These are phyloP conservation scores for Talaromyces nanjingensis DNA, from an alignment of 495 filamentous ascomycete species.

Conservation along the genomic window DNA sequence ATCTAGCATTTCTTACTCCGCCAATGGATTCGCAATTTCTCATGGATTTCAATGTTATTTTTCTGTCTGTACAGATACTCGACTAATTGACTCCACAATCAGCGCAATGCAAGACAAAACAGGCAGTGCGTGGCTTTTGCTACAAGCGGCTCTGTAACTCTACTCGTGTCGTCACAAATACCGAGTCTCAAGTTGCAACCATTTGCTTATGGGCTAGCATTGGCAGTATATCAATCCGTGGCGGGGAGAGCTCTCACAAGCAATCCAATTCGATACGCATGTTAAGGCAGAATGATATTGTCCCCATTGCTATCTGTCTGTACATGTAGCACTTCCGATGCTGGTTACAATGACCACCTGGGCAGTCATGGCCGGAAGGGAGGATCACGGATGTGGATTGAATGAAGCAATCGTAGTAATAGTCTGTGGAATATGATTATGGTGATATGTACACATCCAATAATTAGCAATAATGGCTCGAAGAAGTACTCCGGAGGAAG, in stretches of 20 bases:
- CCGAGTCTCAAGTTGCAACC: background rate
- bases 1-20: background rate
- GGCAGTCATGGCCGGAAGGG: background rate
- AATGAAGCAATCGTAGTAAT: background rate
- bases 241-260: background rate
- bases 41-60: background rate
- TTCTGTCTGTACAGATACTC: background rate
- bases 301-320: background rate
- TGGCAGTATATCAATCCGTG: background rate
- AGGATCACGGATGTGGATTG: background rate
- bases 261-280: background rate
- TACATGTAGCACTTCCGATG: background rate
- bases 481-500: background rate
- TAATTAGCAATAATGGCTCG: background rate
- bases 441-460: background rate
- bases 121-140: background rate
- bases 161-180: background rate
- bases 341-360: background rate
- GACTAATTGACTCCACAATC: background rate
- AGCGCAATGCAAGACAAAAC: background rate
- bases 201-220: background rate
- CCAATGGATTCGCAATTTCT: background rate
- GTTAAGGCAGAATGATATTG: background rate
- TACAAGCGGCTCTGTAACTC: background rate
- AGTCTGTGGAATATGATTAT: background rate